Conservation (phyloP, 495 filamentous ascomycete species). For the Lineolata rhizophorae region DNA sequence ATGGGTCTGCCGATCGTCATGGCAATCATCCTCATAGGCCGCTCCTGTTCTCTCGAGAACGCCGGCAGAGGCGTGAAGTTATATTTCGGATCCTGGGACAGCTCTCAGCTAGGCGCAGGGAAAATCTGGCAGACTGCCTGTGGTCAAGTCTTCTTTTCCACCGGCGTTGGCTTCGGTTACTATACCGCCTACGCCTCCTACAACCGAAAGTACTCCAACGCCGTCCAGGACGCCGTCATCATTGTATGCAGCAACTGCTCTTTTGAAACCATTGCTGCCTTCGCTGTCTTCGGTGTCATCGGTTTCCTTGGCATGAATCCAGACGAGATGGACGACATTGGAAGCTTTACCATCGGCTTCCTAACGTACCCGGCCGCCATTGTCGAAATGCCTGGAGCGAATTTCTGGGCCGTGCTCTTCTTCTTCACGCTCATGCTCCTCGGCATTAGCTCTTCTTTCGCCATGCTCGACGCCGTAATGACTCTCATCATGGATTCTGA, state of each 20-base stretch:
- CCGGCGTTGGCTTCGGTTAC: conserved; percentile 7
- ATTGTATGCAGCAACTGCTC: conserved; percentile 19
- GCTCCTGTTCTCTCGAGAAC: conserved; percentile 16
- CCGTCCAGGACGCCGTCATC: conserved; percentile 20
- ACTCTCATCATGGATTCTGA: conserved; percentile 11
- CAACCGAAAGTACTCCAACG: conserved; percentile 11
- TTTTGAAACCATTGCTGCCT: conserved; percentile 22
- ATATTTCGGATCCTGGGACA: conserved; percentile 4
- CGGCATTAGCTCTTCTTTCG: conserved; percentile 6
- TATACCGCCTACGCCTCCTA: conserved; percentile 7
- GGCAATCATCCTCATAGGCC: conserved; percentile 19
- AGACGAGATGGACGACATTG: conserved; percentile 14
- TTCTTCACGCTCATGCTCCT: conserved; percentile 17
- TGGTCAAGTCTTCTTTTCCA: conserved; percentile 7
- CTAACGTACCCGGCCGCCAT: conserved; percentile 21
- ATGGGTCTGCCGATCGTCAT: conserved; percentile 23
- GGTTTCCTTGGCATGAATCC: conserved; percentile 18
- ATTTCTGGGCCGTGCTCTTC: conserved; percentile 20
- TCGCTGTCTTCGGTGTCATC: conserved; percentile 22
- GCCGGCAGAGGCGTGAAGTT: conserved; percentile 15
- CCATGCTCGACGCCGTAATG: conserved; percentile 8
- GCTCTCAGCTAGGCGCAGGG: conserved; percentile 4
- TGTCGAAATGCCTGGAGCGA: conserved; percentile 19
- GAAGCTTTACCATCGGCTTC: conserved; percentile 20
- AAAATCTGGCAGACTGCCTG: conserved; percentile 4